Evolutionary conservation across 768 basidiomycete species (phyloP).

Genomic region (Leccinellum rugosiceps): DNA sequence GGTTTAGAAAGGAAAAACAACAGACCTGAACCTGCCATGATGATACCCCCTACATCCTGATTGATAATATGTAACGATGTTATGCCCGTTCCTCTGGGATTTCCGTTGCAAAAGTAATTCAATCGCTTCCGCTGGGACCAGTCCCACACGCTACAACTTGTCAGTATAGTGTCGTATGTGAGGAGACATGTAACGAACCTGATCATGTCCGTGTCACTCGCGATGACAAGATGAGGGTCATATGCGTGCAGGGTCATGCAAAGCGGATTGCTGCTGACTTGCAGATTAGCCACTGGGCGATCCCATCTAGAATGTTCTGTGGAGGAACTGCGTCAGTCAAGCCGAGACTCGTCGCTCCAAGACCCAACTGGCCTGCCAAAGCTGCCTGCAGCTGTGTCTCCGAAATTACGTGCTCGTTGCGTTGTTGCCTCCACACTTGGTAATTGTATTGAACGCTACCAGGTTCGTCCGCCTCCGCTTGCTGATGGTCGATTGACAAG

Average conservation of each 20-base stretch:
- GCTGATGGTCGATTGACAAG: constrained; percentile 43
- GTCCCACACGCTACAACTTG: constrained; percentile 78
- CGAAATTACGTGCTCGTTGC: constrained; percentile 76
- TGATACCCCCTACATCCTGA: constrained; percentile 89
- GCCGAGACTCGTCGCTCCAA: constrained; percentile 19
- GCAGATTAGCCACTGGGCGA: constrained; percentile 62
- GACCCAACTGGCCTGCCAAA: constrained; percentile 59
- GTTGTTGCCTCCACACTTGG: constrained; percentile 89
- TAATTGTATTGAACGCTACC: constrained; percentile 93
- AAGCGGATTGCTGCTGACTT: constrained; percentile 56
- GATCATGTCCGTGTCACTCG: constrained; percentile 84
- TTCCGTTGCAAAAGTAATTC: constrained; percentile 86
- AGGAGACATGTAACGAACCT: constrained; percentile 46
- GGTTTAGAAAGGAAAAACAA: constrained; percentile 1
- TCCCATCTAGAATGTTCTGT: constrained; percentile 71
- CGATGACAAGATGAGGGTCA: constrained; percentile 82
- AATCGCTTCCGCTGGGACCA: constrained; percentile 82
- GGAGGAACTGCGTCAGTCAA: background rate
- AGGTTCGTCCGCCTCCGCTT: constrained; percentile 93
- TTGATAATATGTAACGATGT: constrained; percentile 92
- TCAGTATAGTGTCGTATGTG: background rate
- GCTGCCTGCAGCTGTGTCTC: constrained; percentile 69
- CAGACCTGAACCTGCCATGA: constrained; percentile 83
- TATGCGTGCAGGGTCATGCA: constrained; percentile 90
- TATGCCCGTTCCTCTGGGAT: constrained; percentile 75